Percentiles rank a stretch among this genome's conserved stretches.
Conservation (phyloP, 1,284 basidiomycete genomes). For the Sporisorium sorghi region DNA sequence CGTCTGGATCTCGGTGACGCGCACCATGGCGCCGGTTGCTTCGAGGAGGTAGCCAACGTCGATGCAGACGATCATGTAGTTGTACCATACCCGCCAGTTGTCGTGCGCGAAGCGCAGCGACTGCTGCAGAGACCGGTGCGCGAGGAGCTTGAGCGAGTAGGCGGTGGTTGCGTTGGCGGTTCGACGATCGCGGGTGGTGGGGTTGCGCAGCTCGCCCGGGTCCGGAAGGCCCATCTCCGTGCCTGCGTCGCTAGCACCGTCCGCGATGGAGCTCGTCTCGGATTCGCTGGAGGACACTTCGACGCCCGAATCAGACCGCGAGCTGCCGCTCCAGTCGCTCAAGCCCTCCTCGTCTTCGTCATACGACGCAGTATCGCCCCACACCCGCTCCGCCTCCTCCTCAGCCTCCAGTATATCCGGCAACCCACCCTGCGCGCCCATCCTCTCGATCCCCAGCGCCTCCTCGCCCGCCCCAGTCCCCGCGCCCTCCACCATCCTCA, state of each 20-base stretch:
- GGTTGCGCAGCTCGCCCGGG: conserved; percentile 13
- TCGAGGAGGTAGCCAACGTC: conserved; percentile 93
- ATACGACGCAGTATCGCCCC: conserved; percentile 15
- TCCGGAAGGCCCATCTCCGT: conserved; percentile 40
- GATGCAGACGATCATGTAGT: conserved; percentile 94
- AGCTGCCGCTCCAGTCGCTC: conserved; percentile 53
- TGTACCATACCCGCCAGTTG: conserved; percentile 98
- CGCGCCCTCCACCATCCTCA: conserved; percentile 70
- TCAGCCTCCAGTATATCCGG: conserved; percentile 51
- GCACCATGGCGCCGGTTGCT: conserved; percentile 82
- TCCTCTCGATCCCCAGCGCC: conserved; percentile 40
- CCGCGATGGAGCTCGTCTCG: conserved; percentile 14
- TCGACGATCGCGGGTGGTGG: not conserved
- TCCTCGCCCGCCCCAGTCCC: conserved; percentile 20
- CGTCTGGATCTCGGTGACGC: conserved; percentile 82
- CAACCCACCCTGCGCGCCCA: conserved; percentile 34
- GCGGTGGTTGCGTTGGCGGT: conserved; percentile 46
- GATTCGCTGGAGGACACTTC: conserved; percentile 43
- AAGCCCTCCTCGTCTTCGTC: conserved; percentile 17
- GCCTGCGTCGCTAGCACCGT: conserved; percentile 26
- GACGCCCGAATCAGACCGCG: conserved; percentile 43
- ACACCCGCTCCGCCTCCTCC: conserved; percentile 47
- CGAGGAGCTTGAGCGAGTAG: conserved; percentile 80
- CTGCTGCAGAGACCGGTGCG: conserved; percentile 92
- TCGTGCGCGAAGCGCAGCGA: conserved; percentile 86